Evolutionary conservation across 352 stramenopile species (phyloP).

Genomic region (Pythium sp.): DNA sequence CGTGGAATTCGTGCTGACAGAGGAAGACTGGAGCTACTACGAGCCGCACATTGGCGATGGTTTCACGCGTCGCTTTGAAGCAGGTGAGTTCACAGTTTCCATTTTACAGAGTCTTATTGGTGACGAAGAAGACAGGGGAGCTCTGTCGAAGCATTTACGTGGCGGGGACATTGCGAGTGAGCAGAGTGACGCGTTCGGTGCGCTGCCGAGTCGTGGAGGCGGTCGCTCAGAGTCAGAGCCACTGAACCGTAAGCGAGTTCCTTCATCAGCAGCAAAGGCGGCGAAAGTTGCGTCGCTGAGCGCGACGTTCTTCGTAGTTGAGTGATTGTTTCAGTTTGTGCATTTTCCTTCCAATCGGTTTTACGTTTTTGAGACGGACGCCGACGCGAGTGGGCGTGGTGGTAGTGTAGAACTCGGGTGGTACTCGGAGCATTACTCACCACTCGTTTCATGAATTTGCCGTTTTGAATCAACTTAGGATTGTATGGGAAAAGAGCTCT

Average conservation of each 20-base stretch:
- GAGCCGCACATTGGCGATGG: constrained; percentile 39
- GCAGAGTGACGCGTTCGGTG: background rate
- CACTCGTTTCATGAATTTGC: background rate
- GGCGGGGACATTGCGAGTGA: background rate
- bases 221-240: background rate
- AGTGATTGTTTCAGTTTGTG: background rate
- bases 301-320: constrained; percentile 12
- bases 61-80: constrained; percentile 34
- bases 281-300: constrained; percentile 11
- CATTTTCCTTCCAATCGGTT: background rate
- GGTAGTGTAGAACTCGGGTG: too few species aligned
- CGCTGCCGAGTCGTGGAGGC: background rate
- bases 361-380: background rate
- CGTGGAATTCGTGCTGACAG: constrained; percentile 44
- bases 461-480: background rate
- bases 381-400: too few species aligned
- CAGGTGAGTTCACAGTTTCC: constrained; percentile 55
- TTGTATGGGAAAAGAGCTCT: background rate
- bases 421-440: background rate
- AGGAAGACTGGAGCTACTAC: constrained; percentile 57
- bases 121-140: background rate
- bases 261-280: background rate
- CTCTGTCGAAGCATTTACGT: background rate
- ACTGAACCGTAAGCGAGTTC: too few species aligned
- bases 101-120: constrained; percentile 28